Evolutionary conservation across 164 flowering plant species (phyloP).

Genomic region (Tinospora cordifolia): DNA sequence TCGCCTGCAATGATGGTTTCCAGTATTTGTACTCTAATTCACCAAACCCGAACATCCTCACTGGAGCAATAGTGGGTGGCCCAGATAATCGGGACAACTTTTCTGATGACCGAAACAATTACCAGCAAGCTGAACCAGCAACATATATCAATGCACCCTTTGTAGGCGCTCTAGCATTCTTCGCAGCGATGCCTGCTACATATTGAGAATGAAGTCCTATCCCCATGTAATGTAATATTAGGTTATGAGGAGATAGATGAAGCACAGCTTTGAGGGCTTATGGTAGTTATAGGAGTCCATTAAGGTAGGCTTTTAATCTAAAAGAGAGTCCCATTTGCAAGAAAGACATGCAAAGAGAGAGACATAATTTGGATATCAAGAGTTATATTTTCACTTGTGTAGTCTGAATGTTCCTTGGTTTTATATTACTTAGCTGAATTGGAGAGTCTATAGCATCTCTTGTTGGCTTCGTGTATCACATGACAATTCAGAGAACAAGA

Average conservation of each 20-base stretch:
- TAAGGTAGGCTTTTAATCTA: not conserved
- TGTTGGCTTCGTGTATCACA: too few species aligned
- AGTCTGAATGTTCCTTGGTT: constrained; percentile 12
- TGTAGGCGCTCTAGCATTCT: constrained; percentile 81
- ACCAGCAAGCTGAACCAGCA: constrained; percentile 88
- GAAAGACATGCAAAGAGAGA: not conserved
- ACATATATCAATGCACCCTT: constrained; percentile 94
- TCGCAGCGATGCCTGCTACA: constrained; percentile 22
- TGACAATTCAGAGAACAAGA: too few species aligned
- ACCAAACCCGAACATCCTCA: constrained; percentile 70
- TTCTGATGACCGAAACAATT: constrained; percentile 63
- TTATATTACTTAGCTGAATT: constrained; percentile 7
- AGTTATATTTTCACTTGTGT: not conserved
- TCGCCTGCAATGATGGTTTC: constrained; percentile 63
- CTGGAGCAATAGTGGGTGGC: constrained; percentile 87
- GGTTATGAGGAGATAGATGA: too few species aligned
- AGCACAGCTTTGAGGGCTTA: not conserved
- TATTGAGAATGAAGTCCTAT: not conserved
- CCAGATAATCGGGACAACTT: constrained; percentile 64
- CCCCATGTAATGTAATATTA: not conserved
- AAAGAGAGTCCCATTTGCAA: not conserved
- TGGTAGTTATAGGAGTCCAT: not conserved
- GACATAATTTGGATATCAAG: not conserved
- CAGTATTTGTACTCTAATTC: constrained; percentile 49
- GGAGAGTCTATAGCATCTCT: not conserved